Evolutionary conservation across 2,329 filamentous ascomycete species (phyloP).

Genomic region (Aspergillus proliferans): DNA sequence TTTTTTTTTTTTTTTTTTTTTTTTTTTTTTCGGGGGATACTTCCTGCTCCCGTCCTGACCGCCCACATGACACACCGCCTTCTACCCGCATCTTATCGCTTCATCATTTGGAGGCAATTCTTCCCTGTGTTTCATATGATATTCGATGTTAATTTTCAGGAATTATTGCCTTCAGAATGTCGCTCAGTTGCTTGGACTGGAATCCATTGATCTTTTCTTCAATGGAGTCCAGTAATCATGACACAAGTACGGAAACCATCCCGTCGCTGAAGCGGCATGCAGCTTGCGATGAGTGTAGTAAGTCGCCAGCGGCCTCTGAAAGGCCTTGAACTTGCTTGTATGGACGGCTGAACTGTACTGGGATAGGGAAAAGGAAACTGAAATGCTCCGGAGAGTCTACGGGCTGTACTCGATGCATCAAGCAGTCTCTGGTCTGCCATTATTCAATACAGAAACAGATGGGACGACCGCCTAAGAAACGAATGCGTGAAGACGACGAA

Average conservation of each 20-base stretch:
- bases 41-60: constrained; percentile 18
- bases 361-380: constrained; percentile 41
- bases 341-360: not conserved
- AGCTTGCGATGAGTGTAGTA: constrained; percentile 46
- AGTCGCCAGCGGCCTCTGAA: constrained; percentile 11
- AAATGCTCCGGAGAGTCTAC: constrained; percentile 43
- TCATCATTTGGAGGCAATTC: constrained; percentile 8
- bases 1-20: too few species aligned
- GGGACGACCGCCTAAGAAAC: constrained; percentile 42
- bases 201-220: constrained; percentile 3
- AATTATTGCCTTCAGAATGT: constrained; percentile 4
- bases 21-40: too few species aligned
- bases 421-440: constrained; percentile 37
- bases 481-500: constrained; percentile 25
- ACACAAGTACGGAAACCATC: constrained; percentile 9
- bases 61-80: constrained; percentile 33
- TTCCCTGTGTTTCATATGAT: not conserved
- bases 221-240: constrained; percentile 3
- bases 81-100: constrained; percentile 16
- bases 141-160: not conserved
- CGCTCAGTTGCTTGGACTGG: constrained; percentile 8
- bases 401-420: constrained; percentile 39
- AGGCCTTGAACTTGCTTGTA: not conserved
- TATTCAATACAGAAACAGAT: constrained; percentile 46
- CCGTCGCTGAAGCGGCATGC: constrained; percentile 37